Conservation (phyloP, 768 basidiomycete genomes). For the Cubamyces lactineus region DNA sequence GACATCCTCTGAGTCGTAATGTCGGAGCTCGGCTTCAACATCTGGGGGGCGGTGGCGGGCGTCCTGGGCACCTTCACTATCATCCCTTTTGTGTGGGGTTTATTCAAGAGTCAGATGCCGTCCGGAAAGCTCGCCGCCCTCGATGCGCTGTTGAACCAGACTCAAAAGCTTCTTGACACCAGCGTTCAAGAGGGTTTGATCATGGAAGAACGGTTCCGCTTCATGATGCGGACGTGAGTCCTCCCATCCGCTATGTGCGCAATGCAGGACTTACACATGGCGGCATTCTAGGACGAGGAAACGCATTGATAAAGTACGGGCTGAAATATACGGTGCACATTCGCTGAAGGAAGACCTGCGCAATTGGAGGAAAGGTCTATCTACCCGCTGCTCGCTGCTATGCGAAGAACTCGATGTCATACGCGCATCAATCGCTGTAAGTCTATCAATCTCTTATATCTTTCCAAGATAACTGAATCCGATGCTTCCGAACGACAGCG, state of each 20-base stretch:
- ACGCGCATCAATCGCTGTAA: not conserved
- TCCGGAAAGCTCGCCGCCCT: not conserved
- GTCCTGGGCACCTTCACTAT: not conserved
- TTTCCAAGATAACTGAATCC: too few species aligned
- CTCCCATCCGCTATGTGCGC: not conserved
- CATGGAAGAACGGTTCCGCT: too few species aligned
- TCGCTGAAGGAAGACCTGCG: not conserved
- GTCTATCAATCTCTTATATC: not conserved
- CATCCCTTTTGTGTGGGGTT: not conserved
- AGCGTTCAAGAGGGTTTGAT: too few species aligned
- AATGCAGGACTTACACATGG: not conserved
- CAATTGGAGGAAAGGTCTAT: not conserved
- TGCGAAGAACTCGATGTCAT: not conserved
- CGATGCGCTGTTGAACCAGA: not conserved
- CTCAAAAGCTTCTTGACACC: too few species aligned
- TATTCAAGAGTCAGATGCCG: not conserved
- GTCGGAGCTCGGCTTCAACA: slow-evolving; percentile 4
- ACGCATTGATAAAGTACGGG: not conserved
- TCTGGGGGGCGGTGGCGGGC: slow-evolving; percentile 11
- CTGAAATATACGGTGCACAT: not conserved
- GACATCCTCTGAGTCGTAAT: not conserved
- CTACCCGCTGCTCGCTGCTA: not conserved
- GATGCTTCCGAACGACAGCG: too few species aligned
- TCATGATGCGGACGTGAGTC: too few species aligned
- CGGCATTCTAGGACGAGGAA: too few species aligned